Evolutionary conservation across 306 rosid genomes (phyloP).

Genomic region (Argentina anserina): DNA sequence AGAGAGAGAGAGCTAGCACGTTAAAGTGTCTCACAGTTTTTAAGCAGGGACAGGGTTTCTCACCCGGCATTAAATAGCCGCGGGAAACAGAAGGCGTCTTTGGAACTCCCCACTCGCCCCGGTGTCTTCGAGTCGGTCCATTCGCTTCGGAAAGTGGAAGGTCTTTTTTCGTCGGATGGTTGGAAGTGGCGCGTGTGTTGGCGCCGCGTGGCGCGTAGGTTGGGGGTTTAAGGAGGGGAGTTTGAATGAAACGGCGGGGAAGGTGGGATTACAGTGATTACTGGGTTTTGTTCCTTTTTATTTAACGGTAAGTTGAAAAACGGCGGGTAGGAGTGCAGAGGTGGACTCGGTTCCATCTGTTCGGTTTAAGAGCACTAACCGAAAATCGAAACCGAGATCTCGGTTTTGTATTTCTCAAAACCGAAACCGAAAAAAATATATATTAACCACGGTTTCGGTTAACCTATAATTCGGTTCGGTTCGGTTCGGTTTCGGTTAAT

Average conservation of each 20-base stretch:
- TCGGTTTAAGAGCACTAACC: too few relatives aligned
- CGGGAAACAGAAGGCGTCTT: background rate
- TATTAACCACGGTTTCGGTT: too few relatives aligned
- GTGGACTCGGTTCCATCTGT: too few relatives aligned
- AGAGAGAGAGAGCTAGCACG: background rate
- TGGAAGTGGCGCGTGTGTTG: background rate
- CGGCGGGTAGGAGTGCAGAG: background rate
- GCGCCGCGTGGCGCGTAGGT: too few relatives aligned
- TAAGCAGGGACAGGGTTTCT: slow-evolving; percentile 9
- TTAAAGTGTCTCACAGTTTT: slow-evolving; percentile 29
- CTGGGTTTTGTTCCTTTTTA: background rate
- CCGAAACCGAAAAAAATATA: too few relatives aligned
- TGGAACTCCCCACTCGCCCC: background rate
- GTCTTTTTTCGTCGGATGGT: background rate
- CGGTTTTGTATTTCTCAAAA: too few relatives aligned
- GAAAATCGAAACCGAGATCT: too few relatives aligned
- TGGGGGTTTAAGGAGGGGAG: background rate
- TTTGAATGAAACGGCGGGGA: slow-evolving; percentile 11
- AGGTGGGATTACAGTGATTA: background rate
- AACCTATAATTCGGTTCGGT: too few relatives aligned
- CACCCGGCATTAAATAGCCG: slow-evolving; percentile 15
- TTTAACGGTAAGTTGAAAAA: background rate
- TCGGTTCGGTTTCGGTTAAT: too few relatives aligned
- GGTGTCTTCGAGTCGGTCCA: background rate
- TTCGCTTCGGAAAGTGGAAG: background rate